These are phyloP conservation scores for Dalbergia oliveri DNA, from an alignment of 306 rosid species.

Conservation along the genomic window DNA sequence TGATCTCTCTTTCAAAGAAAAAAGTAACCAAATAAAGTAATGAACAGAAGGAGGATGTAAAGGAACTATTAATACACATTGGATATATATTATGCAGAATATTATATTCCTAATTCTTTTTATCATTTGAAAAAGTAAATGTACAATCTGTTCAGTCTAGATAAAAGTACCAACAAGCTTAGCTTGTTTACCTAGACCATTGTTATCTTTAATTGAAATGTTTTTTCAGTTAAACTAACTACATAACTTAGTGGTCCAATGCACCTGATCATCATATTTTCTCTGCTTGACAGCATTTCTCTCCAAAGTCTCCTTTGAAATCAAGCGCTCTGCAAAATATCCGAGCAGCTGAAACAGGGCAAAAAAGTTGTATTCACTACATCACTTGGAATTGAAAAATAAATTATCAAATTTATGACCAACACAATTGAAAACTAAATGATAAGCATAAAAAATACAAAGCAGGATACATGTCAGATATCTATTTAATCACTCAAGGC, in stretches of 20 bases:
- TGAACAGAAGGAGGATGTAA: conserved; percentile 18
- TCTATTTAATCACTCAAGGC: conserved; percentile 14
- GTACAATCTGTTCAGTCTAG: conserved; percentile 7
- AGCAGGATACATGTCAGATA: conserved; percentile 11
- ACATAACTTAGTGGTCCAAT: conserved; percentile 32
- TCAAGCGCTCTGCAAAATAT: conserved; percentile 79
- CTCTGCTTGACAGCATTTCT: conserved; percentile 88
- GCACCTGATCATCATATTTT: conserved; percentile 71
- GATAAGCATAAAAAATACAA: conserved; percentile 27
- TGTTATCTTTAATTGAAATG: conserved; percentile 11
- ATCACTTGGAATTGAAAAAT: conserved; percentile 32
- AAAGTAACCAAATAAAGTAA: conserved; percentile 15
- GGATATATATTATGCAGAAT: conserved; percentile 29
- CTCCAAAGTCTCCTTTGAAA: conserved; percentile 68
- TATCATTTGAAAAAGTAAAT: conserved; percentile 24
- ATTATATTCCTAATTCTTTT: conserved; percentile 13
- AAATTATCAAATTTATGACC: conserved; percentile 31
- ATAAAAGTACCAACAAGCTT: conserved; percentile 14
- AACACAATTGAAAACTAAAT: conserved; percentile 10
- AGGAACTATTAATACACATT: conserved; percentile 20
- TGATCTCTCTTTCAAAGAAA: neutral
- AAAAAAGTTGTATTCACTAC: conserved; percentile 42
- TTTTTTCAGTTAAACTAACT: conserved; percentile 31
- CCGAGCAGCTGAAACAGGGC: conserved; percentile 69
- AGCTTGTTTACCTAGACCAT: conserved; percentile 24